Evolutionary conservation across 805 yeast genomes (phyloP).

Genomic region (Cyberlindnera maritima): DNA sequence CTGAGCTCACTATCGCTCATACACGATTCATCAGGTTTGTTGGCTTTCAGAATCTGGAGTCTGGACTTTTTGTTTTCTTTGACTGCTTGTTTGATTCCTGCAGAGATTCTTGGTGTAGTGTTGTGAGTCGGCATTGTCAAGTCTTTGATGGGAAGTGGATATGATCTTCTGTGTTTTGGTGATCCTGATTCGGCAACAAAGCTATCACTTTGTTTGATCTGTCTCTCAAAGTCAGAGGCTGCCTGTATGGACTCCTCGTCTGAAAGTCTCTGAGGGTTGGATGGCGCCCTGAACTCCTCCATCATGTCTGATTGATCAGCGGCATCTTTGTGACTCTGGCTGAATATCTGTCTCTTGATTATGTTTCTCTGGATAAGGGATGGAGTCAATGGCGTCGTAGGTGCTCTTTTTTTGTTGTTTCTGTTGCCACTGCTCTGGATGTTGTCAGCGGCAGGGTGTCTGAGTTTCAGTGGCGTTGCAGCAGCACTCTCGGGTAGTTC

Average conservation of each 20-base stretch:
- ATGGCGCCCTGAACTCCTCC: slow-evolving; percentile 2
- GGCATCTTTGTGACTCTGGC: neutral
- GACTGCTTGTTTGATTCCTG: slow-evolving; percentile 28
- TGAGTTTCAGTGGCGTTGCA: slow-evolving; percentile 22
- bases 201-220: neutral
- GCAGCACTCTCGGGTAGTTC: slow-evolving; percentile 12
- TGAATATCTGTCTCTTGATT: slow-evolving; percentile 16
- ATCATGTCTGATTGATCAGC: neutral
- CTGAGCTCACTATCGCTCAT: slow-evolving; percentile 27
- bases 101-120: slow-evolving; percentile 24
- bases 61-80: slow-evolving; percentile 26
- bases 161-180: slow-evolving; percentile 15
- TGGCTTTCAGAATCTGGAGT: slow-evolving; percentile 19
- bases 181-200: slow-evolving; percentile 14
- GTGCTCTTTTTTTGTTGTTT: slow-evolving; percentile 25
- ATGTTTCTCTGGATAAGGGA: slow-evolving; percentile 24
- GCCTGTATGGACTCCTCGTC: neutral
- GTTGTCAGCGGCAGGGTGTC: slow-evolving; percentile 20
- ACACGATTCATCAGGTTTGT: slow-evolving; percentile 9
- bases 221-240: neutral
- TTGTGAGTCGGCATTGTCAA: slow-evolving; percentile 2
- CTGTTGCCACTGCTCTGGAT: slow-evolving; percentile 3
- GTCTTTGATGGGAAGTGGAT: neutral
- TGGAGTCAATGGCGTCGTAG: slow-evolving; percentile 30
- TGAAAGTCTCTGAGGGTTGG: neutral